Conservation (phyloP, 2,329 filamentous ascomycete genomes). For the Gremmenia infestans region DNA sequence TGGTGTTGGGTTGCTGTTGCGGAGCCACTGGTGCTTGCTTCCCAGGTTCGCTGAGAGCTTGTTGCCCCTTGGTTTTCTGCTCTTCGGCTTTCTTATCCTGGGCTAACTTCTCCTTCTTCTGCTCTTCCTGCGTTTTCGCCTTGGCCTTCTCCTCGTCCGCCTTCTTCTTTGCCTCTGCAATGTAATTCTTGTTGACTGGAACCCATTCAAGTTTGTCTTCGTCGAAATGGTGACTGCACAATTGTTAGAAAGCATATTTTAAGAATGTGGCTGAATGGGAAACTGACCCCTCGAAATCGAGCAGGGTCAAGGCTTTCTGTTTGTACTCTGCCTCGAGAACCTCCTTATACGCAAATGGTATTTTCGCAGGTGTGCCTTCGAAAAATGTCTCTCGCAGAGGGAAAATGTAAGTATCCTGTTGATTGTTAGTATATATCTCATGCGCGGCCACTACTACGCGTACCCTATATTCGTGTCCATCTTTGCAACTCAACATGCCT, state of each 20-base stretch:
- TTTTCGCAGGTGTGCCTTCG: constrained; percentile 60
- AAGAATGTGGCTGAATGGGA: background rate
- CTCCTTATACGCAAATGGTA: constrained; percentile 58
- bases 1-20: background rate
- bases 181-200: constrained; percentile 17
- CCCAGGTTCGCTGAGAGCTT: background rate
- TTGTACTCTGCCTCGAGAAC: constrained; percentile 56
- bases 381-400: constrained; percentile 65
- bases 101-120: background rate
- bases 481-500: constrained; percentile 47
- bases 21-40: background rate
- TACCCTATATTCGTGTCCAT: constrained; percentile 46
- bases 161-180: background rate
- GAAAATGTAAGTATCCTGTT: constrained; percentile 54
- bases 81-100: background rate
- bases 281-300: constrained; percentile 48
- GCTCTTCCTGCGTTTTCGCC: background rate
- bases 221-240: constrained; percentile 38
- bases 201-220: constrained; percentile 35
- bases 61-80: background rate
- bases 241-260: background rate
- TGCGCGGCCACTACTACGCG: background rate
- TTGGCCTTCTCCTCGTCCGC: background rate
- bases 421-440: constrained; percentile 3
- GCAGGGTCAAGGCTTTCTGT: constrained; percentile 44